Conservation (phyloP, 108 stramenopile species). For the Conticribra guillardii region DNA sequence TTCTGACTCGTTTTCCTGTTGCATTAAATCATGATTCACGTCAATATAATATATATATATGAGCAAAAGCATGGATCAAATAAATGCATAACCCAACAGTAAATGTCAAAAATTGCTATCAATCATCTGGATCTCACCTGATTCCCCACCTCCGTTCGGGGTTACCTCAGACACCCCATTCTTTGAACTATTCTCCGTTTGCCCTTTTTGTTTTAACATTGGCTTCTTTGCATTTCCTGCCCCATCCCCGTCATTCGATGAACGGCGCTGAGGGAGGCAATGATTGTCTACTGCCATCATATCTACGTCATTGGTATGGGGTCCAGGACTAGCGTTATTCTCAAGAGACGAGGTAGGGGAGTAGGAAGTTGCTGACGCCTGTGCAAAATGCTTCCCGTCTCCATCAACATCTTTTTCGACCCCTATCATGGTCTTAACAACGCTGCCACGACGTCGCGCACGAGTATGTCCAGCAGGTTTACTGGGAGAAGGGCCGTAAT, state of each 20-base stretch:
- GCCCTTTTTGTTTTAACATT: conserved; percentile 7
- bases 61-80: no score
- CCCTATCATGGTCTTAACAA: conserved; percentile 28
- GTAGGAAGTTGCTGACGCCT: not conserved
- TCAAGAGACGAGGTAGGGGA: not conserved
- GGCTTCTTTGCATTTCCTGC: not conserved
- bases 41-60: no score
- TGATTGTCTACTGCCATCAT: conserved; percentile 5
- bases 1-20: conserved; percentile 6
- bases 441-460: conserved; percentile 30
- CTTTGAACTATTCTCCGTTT: not conserved
- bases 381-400: conserved; percentile 14
- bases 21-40: not conserved
- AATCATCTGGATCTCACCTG: no score
- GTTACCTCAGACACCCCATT: not conserved
- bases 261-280: conserved; percentile 7
- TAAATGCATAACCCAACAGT: no score
- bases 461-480: conserved; percentile 5
- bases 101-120: no score
- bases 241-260: conserved; percentile 3
- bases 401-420: conserved; percentile 30
- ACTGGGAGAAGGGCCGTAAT: conserved; percentile 2
- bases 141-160: not conserved
- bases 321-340: conserved; percentile 1
- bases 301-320: no score